Base-by-base conservation (phyloP, 1,284 basidiomycete genomes). In the Coniophora puteana region DNA sequence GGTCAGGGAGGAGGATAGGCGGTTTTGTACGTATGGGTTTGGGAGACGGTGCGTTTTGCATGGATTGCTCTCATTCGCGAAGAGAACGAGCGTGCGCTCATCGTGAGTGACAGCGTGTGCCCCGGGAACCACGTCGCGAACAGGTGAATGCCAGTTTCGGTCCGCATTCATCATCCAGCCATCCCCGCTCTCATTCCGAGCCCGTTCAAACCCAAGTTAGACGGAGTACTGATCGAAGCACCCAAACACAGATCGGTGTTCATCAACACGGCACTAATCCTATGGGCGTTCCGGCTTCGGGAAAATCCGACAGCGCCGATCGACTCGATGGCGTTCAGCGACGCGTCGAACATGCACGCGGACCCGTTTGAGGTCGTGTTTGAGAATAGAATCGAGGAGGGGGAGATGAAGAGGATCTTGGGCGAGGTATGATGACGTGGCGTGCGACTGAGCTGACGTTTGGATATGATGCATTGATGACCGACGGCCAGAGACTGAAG, bases 81-180 rank as follows among this genome's bases (percentile, higher is more conserved):
- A n/a, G n/a, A n/a, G n/a, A n/a, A n/a, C n/a, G n/a, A n/a, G n/a
- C n/a, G n/a, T n/a, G n/a, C n/a, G n/a, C n/a, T n/a, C n/a, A n/a
- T n/a, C n/a, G n/a, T n/a, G n/a, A n/a, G n/a, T n/a, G n/a, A n/a
- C 46, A 70, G 71, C 26, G 67, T 80, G 0, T 82, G 78, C 45
- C 76, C 76, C 0, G 78, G 78, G 1, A 69, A 73, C 49, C 67
- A 78, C 51, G 71, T 80, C 27, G 77, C 77, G 3, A 68, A 32
- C 20, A n/a, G n/a, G n/a, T n/a, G n/a, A n/a, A n/a, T n/a, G n/a
- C n/a, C n/a, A n/a, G n/a, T n/a, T n/a, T n/a, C 20, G 43, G 14
- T 44, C 78, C 1, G 59, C 78, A 1, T 75, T 74, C 49, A 59
- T 81, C 38, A 80, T 10, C 26, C 10, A 8, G 6, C n/a, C 17